These are phyloP conservation scores for Rhinocladiella mackenziei DNA, from an alignment of 2,329 filamentous ascomycete genomes.

Conservation along the genomic window DNA sequence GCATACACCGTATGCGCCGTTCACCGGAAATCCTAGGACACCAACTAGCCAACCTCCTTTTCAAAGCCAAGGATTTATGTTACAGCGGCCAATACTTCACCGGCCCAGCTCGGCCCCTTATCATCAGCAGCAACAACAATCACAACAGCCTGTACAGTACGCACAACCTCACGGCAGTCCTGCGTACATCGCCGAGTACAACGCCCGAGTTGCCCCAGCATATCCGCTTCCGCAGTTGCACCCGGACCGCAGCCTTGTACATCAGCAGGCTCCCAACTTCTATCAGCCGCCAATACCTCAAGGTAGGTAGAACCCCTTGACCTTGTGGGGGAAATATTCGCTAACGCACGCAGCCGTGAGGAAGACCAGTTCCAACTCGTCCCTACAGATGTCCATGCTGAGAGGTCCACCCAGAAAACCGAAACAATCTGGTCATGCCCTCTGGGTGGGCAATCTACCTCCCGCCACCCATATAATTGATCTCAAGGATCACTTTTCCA, in stretches of 20 bases:
- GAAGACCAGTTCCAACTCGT: constrained; percentile 29
- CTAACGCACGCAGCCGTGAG: constrained; percentile 14
- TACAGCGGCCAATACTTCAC: constrained; percentile 18
- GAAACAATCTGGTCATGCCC: constrained; percentile 72
- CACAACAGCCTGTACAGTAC: constrained; percentile 11
- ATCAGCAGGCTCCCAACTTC: constrained; percentile 5
- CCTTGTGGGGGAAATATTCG: constrained; percentile 1
- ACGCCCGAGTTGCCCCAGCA: constrained; percentile 5
- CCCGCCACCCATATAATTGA: constrained; percentile 75
- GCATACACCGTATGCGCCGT: constrained; percentile 21
- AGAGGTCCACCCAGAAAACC: constrained; percentile 65
- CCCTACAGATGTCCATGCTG: constrained; percentile 39
- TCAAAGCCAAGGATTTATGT: constrained; percentile 14
- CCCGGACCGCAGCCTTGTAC: constrained; percentile 17
- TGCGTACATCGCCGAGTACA: constrained; percentile 13
- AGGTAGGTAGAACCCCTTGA: constrained; percentile 14
- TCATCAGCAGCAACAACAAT: constrained; percentile 9
- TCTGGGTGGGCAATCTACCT: constrained; percentile 94
- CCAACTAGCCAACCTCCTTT: constrained; percentile 7
- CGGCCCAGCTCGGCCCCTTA: constrained; percentile 6
- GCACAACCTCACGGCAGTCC: constrained; percentile 8
- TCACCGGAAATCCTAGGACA: constrained; percentile 4
- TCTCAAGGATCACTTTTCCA: constrained; percentile 87
- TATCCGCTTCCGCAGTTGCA: constrained; percentile 26
- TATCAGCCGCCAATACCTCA: constrained; percentile 18